phyloP scores from a whole-genome alignment of 2,329 filamentous ascomycete genomes.

The Aspergillus sp. region DNA sequence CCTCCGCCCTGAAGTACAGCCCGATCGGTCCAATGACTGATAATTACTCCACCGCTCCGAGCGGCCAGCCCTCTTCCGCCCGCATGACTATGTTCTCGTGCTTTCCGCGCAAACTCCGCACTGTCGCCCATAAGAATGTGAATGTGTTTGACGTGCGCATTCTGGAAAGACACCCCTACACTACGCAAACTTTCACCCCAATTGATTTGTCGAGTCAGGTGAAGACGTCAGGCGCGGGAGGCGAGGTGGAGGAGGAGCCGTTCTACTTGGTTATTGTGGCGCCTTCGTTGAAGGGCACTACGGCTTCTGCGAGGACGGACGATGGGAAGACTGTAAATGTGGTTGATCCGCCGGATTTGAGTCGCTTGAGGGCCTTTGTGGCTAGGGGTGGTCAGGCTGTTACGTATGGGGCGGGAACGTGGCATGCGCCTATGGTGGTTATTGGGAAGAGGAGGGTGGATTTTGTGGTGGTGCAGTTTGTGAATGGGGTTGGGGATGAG shows the following conservation, averaged over 20 bases:
- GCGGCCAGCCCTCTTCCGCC: conserved; percentile 52
- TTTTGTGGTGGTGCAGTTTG: conserved; percentile 87
- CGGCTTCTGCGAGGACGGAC: conserved; percentile 36
- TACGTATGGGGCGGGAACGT: conserved; percentile 88
- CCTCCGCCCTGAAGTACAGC: conserved; percentile 82
- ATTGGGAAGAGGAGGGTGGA: conserved; percentile 71
- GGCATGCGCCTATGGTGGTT: conserved; percentile 96
- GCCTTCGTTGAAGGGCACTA: conserved; percentile 62
- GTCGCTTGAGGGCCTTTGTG: conserved; percentile 72
- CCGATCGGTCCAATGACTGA: conserved; percentile 74
- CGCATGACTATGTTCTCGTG: conserved; percentile 91
- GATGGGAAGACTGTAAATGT: conserved; percentile 35
- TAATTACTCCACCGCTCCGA: conserved; percentile 61
- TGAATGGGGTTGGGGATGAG: conserved; percentile 77
- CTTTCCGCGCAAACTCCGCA: conserved; percentile 62
- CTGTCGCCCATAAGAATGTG: conserved; percentile 4
- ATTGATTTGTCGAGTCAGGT: conserved; percentile 55
- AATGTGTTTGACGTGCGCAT: conserved; percentile 66
- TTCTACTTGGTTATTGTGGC: conserved; percentile 85
- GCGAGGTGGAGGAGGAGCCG: conserved; percentile 30
- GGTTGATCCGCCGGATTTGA: conserved; percentile 68
- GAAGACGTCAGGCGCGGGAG: conserved; percentile 14
- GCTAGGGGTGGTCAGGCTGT: conserved; percentile 79
- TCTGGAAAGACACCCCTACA: conserved; percentile 90
- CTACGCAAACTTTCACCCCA: conserved; percentile 89